Base-by-base conservation (phyloP, 345 rosid genomes). In the Populus euphratica region DNA sequence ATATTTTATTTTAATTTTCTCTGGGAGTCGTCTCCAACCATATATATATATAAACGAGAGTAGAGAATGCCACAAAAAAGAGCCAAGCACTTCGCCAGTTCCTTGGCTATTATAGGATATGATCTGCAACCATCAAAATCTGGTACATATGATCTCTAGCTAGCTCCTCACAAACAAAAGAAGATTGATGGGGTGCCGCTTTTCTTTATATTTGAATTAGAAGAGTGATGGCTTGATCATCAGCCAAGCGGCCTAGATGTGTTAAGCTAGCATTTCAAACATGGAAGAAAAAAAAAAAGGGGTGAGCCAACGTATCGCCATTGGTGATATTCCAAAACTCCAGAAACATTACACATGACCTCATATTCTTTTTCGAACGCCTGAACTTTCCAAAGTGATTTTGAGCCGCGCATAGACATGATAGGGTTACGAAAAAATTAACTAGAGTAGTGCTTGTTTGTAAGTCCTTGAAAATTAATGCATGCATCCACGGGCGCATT, bases 391-490 rank as follows among this genome's bases (percentile, higher is more conserved):
- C 27, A 64, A 63, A 31, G 70, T 39, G 64, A 1, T 29, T 2
- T 29, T 63, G 44, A 69, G 33, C 62, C 14, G 23, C 59, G 43
- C 49, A 56, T 7, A 6, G 50, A 25, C 59, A 52, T 52, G 59
- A 52, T n/a, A 52, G 59, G 59, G 23, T 70, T 23, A 44, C 7
- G 73, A 70, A 33, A 47, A 0, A 27, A 38, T 21, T 38, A 18
- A 36, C 8, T 1, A 31, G 9, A 69, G 29, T 18, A 18, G 3
- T 18, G 21, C 64, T 29, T 52, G 20, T 20, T 10, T 13, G 43
- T 0, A 72, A 72, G 52, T 41, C 76, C 61, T 73, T 74, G 70
- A 64, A 64, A 44, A 43, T 74, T 12, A 43, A 74, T 27, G 23
- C 59, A 74, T 27, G 23, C 59, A 52, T 9, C 20, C 10, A 66